Conservation (phyloP, 331 rosid species). For the Pyracantha coccinea region DNA sequence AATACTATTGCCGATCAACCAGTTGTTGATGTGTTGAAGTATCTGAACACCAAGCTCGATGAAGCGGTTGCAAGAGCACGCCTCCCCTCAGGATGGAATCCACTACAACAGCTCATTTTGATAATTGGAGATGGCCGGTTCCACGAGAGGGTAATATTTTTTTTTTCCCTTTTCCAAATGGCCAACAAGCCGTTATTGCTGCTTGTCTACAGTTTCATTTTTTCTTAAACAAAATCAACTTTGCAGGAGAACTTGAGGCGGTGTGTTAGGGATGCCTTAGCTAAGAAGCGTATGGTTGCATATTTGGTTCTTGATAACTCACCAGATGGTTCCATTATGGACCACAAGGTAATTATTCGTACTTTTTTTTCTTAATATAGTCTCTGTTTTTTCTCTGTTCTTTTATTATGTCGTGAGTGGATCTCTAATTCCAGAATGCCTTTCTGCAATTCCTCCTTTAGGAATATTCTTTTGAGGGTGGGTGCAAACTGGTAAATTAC, state of each 20-base stretch:
- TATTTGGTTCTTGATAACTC: constrained; percentile 77
- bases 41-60: constrained; percentile 57
- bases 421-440: not conserved
- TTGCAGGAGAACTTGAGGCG: constrained; percentile 55
- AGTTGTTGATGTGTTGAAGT: constrained; percentile 67
- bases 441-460: constrained; percentile 1
- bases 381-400: not conserved
- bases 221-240: not conserved
- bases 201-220: not conserved
- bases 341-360: constrained; percentile 33
- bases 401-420: not conserved
- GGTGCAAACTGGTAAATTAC: constrained; percentile 39
- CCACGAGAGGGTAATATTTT: constrained; percentile 51
- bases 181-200: not conserved
- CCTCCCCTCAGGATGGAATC: constrained; percentile 75
- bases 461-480: constrained; percentile 56
- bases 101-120: constrained; percentile 78
- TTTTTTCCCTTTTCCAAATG: not conserved
- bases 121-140: constrained; percentile 78
- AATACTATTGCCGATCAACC: constrained; percentile 73
- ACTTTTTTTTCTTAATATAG: not conserved
- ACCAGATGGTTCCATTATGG: constrained; percentile 48
- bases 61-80: constrained; percentile 59
- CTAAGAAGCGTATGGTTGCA: constrained; percentile 71
- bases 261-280: constrained; percentile 45